These are phyloP conservation scores for Russula sp. DNA, from an alignment of 768 basidiomycete species.

Conservation along the genomic window DNA sequence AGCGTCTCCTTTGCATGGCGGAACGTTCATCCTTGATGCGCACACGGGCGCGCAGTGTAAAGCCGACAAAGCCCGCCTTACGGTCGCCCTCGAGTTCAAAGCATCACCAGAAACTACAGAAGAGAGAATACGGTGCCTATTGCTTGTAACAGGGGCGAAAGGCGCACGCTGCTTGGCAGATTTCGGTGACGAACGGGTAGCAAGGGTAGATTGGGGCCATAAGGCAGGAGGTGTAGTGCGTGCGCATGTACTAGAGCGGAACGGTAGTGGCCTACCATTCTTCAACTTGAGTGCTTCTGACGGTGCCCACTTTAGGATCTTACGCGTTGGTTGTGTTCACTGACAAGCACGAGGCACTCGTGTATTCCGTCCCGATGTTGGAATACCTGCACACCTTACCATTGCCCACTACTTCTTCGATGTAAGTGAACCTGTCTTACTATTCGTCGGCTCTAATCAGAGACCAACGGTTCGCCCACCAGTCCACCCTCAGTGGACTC, in stretches of 20 bases:
- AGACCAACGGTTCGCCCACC: slow-evolving; percentile 16
- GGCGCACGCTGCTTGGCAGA: slow-evolving; percentile 52
- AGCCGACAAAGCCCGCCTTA: slow-evolving; percentile 42
- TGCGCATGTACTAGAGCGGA: slow-evolving; percentile 52
- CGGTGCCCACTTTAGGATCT: slow-evolving; percentile 41
- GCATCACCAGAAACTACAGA: slow-evolving; percentile 19
- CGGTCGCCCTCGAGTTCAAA: slow-evolving; percentile 29
- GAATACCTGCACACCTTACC: slow-evolving; percentile 44
- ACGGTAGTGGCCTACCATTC: slow-evolving; percentile 37
- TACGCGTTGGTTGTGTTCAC: slow-evolving; percentile 48
- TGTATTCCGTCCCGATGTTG: slow-evolving; percentile 60
- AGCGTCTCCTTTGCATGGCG: slow-evolving; percentile 41
- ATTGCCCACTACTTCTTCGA: slow-evolving; percentile 8
- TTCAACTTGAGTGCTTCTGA: neutral
- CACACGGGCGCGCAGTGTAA: slow-evolving; percentile 43
- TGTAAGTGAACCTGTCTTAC: slow-evolving; percentile 6
- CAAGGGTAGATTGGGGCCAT: slow-evolving; percentile 57
- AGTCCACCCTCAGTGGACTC: slow-evolving; percentile 30
- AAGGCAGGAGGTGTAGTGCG: slow-evolving; percentile 46
- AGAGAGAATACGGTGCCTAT: slow-evolving; percentile 35
- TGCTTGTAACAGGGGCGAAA: slow-evolving; percentile 51
- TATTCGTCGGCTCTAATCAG: neutral
- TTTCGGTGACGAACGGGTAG: slow-evolving; percentile 60
- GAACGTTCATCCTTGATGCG: slow-evolving; percentile 49
- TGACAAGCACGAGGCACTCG: slow-evolving; percentile 40